These are phyloP conservation scores for Hyphochytrium catenoides DNA, from an alignment of 352 stramenopile species.

Conservation along the genomic window DNA sequence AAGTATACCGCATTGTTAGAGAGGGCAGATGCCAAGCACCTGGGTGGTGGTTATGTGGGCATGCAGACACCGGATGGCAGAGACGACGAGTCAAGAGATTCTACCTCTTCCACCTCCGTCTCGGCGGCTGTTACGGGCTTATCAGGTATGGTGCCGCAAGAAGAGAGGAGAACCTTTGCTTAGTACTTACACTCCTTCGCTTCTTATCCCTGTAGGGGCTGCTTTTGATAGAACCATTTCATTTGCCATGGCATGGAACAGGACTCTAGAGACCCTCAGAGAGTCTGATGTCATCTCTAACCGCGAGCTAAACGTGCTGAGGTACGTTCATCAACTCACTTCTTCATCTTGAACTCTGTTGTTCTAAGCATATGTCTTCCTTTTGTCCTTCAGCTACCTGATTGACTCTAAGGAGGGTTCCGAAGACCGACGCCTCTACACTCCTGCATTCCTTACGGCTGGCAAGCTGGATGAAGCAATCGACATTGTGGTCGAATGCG, in stretches of 20 bases:
- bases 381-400: too few relatives aligned
- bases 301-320: slow-evolving; percentile 52
- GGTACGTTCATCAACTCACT: slow-evolving; percentile 40
- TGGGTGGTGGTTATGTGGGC: slow-evolving; percentile 36
- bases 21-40: slow-evolving; percentile 18
- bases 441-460: slow-evolving; percentile 51
- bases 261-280: slow-evolving; percentile 34
- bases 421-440: slow-evolving; percentile 46
- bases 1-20: slow-evolving; percentile 50
- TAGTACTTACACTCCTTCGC: too few relatives aligned
- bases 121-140: too few relatives aligned
- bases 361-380: too few relatives aligned
- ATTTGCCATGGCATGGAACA: slow-evolving; percentile 65
- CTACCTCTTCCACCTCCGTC: too few relatives aligned
- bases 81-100: slow-evolving; percentile 33
- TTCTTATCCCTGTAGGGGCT: slow-evolving; percentile 30
- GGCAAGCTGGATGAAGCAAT: slow-evolving; percentile 61
- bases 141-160: too few relatives aligned
- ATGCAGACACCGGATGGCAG: slow-evolving; percentile 31
- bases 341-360: too few relatives aligned
- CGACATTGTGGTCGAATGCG: slow-evolving; percentile 52
- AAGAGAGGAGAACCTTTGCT: too few relatives aligned
- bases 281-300: slow-evolving; percentile 56
- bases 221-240: slow-evolving; percentile 57
- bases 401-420: slow-evolving; percentile 42